phyloP scores from a whole-genome alignment of 306 rosid species.

The Lathyrus sativus region DNA sequence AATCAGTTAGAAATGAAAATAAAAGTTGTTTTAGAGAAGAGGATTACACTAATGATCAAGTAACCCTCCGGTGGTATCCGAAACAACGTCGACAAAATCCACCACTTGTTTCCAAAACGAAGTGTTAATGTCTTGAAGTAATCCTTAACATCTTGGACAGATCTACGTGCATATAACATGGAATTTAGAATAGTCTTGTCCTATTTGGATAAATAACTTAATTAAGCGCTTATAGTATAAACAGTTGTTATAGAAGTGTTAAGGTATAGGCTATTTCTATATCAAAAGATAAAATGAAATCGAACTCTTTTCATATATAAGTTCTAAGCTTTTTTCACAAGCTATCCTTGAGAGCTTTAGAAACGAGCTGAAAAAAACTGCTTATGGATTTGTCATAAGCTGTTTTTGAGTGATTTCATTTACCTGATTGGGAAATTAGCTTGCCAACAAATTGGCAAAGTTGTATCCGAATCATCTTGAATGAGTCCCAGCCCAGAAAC shows the following conservation, averaged over 20 bases:
- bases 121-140: constrained; percentile 69
- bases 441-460: constrained; percentile 78
- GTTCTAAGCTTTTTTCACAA: neutral
- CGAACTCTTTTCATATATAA: neutral
- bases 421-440: constrained; percentile 61
- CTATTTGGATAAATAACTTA: neutral
- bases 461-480: constrained; percentile 62
- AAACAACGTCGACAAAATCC: constrained; percentile 62
- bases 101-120: constrained; percentile 73
- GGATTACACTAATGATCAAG: constrained; percentile 62
- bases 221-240: neutral
- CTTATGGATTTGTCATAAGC: neutral
- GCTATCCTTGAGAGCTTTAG: neutral
- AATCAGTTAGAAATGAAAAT: constrained; percentile 24
- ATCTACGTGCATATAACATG: constrained; percentile 50
- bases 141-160: constrained; percentile 64
- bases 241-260: neutral
- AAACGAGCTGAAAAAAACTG: neutral
- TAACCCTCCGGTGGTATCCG: constrained; percentile 76
- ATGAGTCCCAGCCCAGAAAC: constrained; percentile 51
- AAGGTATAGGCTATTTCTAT: neutral
- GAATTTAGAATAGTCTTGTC: constrained; percentile 14
- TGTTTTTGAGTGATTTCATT: constrained; percentile 8
- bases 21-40: constrained; percentile 30
- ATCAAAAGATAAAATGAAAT: neutral